These are phyloP conservation scores for Blastobotrys peoriensis DNA, from an alignment of 805 yeast genomes.

Conservation along the genomic window DNA sequence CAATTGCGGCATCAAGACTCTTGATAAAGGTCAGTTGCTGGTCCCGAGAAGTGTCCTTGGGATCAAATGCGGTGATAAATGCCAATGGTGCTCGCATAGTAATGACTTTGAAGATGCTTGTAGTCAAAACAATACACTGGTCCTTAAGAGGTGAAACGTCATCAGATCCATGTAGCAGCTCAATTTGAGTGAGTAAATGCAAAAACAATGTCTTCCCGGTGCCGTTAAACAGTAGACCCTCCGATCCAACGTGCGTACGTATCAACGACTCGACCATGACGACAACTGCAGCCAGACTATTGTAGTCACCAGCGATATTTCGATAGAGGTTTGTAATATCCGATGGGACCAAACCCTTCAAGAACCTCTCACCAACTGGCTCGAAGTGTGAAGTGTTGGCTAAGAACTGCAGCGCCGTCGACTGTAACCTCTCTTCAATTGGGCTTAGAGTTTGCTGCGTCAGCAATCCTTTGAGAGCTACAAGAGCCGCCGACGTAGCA, in stretches of 20 bases:
- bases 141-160: background rate
- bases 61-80: background rate
- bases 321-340: background rate
- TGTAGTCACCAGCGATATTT: background rate
- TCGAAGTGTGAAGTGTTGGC: constrained; percentile 5
- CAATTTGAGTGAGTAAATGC: background rate
- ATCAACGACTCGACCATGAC: background rate
- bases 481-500: background rate
- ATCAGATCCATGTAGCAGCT: background rate
- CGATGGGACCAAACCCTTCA: background rate
- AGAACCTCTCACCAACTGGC: background rate
- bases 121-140: background rate
- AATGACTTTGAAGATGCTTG: background rate
- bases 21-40: constrained; percentile 15
- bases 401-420: constrained; percentile 7
- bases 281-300: background rate
- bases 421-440: constrained; percentile 9
- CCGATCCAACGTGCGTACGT: background rate
- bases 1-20: constrained; percentile 14
- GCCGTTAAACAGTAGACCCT: constrained; percentile 2
- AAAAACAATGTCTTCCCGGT: constrained; percentile 3
- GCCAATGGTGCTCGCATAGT: background rate
- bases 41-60: background rate
- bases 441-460: background rate
- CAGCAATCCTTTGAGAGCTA: background rate